Evolutionary conservation across 1,139 yeast species (phyloP).

Genomic region (Taphrina wiesneri): DNA sequence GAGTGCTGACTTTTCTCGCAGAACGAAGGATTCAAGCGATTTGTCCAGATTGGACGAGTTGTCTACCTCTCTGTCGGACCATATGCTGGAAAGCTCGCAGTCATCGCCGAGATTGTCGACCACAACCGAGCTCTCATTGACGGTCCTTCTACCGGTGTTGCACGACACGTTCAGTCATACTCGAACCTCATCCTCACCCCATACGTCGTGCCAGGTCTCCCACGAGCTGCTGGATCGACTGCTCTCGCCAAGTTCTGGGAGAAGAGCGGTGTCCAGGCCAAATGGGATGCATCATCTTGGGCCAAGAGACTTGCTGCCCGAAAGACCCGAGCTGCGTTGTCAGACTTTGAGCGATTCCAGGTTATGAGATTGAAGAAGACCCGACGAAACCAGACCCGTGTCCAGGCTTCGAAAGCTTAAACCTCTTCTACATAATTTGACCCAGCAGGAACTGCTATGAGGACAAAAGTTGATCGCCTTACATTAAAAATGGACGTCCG

Average conservation of each 20-base stretch:
- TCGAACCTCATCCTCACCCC: conserved; percentile 92
- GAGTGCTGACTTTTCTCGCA: background rate
- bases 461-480: background rate
- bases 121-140: conserved; percentile 97
- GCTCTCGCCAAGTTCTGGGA: conserved; percentile 90
- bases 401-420: conserved; percentile 32
- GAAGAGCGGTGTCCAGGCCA: conserved; percentile 81
- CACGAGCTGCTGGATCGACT: conserved; percentile 92
- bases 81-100: conserved; percentile 76
- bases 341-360: conserved; percentile 99
- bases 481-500: background rate
- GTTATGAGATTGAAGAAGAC: conserved; percentile 56
- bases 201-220: conserved; percentile 75
- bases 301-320: conserved; percentile 97
- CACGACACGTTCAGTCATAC: conserved; percentile 88
- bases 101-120: conserved; percentile 97
- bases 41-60: conserved; percentile 99
- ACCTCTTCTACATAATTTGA: background rate
- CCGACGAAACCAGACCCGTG: conserved; percentile 41
- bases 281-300: conserved; percentile 94
- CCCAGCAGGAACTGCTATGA: background rate
- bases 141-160: conserved; percentile 85
- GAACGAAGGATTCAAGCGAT: conserved; percentile 56
- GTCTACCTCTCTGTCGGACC: conserved; percentile 81
- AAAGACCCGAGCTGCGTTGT: conserved; percentile 85